A percentile compares a stretch with the other conserved stretches of the same genome.
Evolutionary conservation across 2,329 filamentous ascomycete genomes (phyloP).

Genomic region (Uncinocarpus reesii): DNA sequence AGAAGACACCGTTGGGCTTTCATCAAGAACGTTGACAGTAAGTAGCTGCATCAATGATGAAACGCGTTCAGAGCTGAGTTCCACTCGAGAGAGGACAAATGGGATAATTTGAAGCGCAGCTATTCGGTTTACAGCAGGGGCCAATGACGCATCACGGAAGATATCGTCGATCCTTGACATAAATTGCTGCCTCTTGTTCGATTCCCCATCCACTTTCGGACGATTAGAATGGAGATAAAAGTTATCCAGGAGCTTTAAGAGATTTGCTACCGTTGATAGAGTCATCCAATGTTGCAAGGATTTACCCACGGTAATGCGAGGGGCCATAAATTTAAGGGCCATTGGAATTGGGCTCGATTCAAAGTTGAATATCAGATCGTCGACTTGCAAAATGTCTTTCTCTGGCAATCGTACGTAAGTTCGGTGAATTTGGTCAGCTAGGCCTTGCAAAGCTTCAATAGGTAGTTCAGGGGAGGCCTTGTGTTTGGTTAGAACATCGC

Average conservation of each 20-base stretch:
- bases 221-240: constrained; percentile 14
- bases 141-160: constrained; percentile 27
- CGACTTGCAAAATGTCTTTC: constrained; percentile 63
- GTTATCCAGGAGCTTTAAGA: constrained; percentile 32
- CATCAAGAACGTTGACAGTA: constrained; percentile 53
- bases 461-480: constrained; percentile 30
- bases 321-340: constrained; percentile 28
- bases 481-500: constrained; percentile 46
- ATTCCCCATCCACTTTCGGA: constrained; percentile 12
- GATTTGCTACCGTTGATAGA: constrained; percentile 31
- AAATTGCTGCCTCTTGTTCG: constrained; percentile 30
- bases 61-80: constrained; percentile 44
- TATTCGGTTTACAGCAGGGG: constrained; percentile 33
- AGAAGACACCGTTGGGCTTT: constrained; percentile 54
- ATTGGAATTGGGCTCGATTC: constrained; percentile 25
- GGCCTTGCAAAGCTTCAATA: constrained; percentile 46
- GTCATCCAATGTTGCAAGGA: constrained; percentile 35
- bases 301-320: constrained; percentile 27
- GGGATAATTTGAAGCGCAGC: constrained; percentile 47
- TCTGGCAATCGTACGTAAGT: constrained; percentile 68
- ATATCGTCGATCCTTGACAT: constrained; percentile 30
- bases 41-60: constrained; percentile 50
- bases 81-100: constrained; percentile 40
- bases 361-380: constrained; percentile 55
- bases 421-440: constrained; percentile 59